Evolutionary conservation across 176 grass and related monocot species (phyloP).

Genomic region (Oryza meridionalis): DNA sequence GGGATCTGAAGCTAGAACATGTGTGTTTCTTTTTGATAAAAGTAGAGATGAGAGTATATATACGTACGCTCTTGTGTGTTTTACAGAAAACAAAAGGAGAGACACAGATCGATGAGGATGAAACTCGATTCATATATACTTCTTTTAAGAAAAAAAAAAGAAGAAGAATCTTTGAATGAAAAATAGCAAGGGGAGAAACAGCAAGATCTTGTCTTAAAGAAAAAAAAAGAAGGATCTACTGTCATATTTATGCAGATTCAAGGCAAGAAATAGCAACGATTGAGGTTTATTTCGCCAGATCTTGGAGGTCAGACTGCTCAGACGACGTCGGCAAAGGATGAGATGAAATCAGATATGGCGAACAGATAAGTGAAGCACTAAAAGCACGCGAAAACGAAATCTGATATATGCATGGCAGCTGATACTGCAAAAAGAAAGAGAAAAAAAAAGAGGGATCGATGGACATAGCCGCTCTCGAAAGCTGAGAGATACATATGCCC

Average conservation of each 20-base stretch:
- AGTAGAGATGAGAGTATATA: not conserved
- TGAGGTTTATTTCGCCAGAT: constrained; percentile 26
- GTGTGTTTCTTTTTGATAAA: not conserved
- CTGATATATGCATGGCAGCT: not conserved
- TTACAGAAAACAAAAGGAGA: not conserved
- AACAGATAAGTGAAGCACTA: constrained; percentile 12
- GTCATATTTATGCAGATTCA: not conserved
- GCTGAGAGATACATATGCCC: not conserved
- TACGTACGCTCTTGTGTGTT: not conserved
- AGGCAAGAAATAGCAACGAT: constrained; percentile 6
- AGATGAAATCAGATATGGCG: constrained; percentile 2
- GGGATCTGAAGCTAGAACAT: not conserved
- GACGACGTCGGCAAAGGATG: not conserved
- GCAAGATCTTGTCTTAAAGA: too few species aligned
- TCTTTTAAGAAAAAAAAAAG: not conserved
- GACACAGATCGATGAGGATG: not conserved
- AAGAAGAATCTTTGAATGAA: not conserved
- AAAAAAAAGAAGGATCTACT: not conserved
- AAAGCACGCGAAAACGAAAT: constrained; percentile 4
- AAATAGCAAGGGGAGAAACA: not conserved
- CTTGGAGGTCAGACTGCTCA: not conserved
- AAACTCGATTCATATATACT: not conserved
- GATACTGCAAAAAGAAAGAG: not conserved
- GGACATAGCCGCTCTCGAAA: not conserved
- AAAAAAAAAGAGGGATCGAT: not conserved